phyloP scores from a whole-genome alignment of 495 filamentous ascomycete species.

The Neurospora intermedia region DNA sequence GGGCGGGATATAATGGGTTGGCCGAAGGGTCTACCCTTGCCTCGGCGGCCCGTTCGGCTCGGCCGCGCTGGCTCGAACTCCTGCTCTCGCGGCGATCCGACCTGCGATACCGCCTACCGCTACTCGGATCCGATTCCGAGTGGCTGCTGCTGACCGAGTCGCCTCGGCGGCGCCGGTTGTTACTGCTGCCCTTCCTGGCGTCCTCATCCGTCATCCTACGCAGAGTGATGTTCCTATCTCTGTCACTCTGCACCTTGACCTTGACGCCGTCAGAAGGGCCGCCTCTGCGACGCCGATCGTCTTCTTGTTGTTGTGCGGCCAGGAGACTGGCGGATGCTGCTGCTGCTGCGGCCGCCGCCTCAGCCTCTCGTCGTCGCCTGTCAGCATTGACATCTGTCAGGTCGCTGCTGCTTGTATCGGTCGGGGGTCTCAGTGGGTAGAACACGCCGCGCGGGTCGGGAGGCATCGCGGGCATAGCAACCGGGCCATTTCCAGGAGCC shows the following conservation, averaged over 20 bases:
- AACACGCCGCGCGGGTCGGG: slow-evolving; percentile 46
- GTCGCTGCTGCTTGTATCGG: slow-evolving; percentile 36
- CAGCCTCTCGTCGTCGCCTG: slow-evolving; percentile 33
- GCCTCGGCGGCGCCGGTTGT: slow-evolving; percentile 22
- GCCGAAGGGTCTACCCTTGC: slow-evolving; percentile 17
- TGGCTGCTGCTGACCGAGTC: slow-evolving; percentile 39
- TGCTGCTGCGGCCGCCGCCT: slow-evolving; percentile 40
- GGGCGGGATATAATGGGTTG: slow-evolving; percentile 4
- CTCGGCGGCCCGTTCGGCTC: slow-evolving; percentile 31
- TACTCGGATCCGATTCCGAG: slow-evolving; percentile 33
- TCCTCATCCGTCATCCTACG: slow-evolving; percentile 73
- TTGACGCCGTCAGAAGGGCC: slow-evolving; percentile 54
- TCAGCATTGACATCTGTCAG: slow-evolving; percentile 22
- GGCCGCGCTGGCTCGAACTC: slow-evolving; percentile 24
- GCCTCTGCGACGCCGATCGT: slow-evolving; percentile 25
- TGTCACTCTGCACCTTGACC: slow-evolving; percentile 67
- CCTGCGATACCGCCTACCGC: slow-evolving; percentile 30
- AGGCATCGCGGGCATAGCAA: slow-evolving; percentile 40
- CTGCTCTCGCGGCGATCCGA: slow-evolving; percentile 18
- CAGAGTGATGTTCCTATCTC: slow-evolving; percentile 67
- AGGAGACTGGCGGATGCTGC: slow-evolving; percentile 33
- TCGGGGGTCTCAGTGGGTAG: slow-evolving; percentile 45
- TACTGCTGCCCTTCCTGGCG: slow-evolving; percentile 31
- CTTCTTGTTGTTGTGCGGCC: slow-evolving; percentile 23
- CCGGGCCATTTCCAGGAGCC: slow-evolving; percentile 12